Evolutionary conservation across 2,329 filamentous ascomycete genomes (phyloP).

Genomic region (Fusarium continuum): DNA sequence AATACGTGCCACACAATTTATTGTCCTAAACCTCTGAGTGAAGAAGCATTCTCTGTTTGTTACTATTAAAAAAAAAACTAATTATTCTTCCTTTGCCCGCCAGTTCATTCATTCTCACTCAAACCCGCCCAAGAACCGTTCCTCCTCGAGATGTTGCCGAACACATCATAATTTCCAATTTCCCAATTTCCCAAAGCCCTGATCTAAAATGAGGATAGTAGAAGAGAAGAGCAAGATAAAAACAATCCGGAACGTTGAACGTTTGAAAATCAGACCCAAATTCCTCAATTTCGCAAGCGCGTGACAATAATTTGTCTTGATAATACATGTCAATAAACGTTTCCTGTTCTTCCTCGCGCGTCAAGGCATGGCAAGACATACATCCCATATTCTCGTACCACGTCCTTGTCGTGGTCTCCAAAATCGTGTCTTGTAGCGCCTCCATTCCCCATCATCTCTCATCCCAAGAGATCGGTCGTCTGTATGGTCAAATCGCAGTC

Average conservation of each 20-base stretch:
- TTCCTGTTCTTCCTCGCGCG: conserved; percentile 28
- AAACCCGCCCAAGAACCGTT: not conserved
- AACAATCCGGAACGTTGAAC: not conserved
- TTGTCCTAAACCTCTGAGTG: not conserved
- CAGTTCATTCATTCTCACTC: not conserved
- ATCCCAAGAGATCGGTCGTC: conserved; percentile 29
- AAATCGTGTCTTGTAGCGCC: conserved; percentile 30
- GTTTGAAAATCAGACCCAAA: conserved; percentile 22
- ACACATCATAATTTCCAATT: not conserved
- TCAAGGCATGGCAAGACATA: conserved; percentile 35
- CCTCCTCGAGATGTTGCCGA: too few relatives aligned
- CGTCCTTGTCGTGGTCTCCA: conserved; percentile 30
- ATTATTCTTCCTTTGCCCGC: not conserved
- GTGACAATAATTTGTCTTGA: conserved; percentile 33
- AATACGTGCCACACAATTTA: not conserved
- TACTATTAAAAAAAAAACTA: not conserved
- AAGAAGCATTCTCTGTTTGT: not conserved
- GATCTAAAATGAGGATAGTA: not conserved
- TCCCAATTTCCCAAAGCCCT: not conserved
- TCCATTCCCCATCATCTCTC: conserved; percentile 24
- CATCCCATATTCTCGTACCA: conserved; percentile 34
- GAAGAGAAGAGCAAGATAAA: not conserved
- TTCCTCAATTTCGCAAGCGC: conserved; percentile 32
- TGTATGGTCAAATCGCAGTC: conserved; percentile 37
- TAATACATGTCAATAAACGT: conserved; percentile 41